A percentile compares a stretch with the other conserved stretches of the same genome.
phyloP scores from a whole-genome alignment of 768 basidiomycete genomes.

The Mrakia frigida region DNA sequence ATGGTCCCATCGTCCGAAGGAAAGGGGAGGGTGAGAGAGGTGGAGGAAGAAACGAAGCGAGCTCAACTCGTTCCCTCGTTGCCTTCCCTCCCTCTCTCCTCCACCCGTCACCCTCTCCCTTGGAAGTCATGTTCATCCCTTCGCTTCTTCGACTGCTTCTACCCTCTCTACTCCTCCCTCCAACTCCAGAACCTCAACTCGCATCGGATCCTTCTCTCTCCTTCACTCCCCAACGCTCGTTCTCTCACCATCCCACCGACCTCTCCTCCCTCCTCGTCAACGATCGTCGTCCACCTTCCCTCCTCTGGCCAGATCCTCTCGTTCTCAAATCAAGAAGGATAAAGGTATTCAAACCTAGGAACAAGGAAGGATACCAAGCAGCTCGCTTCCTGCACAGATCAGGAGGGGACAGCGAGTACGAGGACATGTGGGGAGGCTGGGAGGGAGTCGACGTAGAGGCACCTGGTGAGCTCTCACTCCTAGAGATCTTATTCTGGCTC shows the following conservation, averaged over 20 bases:
- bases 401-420: background rate
- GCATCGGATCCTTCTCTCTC: background rate
- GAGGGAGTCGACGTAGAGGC: constrained; percentile 57
- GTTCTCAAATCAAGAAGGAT: constrained; percentile 7
- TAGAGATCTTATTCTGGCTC: background rate
- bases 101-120: background rate
- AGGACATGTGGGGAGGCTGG: constrained; percentile 51
- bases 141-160: background rate
- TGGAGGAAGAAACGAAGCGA: background rate
- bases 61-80: background rate
- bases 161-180: background rate
- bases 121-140: background rate
- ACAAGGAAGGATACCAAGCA: constrained; percentile 1
- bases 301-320: constrained; percentile 1
- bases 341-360: constrained; percentile 18
- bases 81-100: background rate
- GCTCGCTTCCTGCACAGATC: background rate
- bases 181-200: background rate
- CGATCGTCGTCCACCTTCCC: background rate
- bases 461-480: constrained; percentile 53
- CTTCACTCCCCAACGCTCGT: background rate
- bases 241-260: constrained; percentile 28
- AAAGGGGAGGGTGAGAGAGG: background rate
- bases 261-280: constrained; percentile 21
- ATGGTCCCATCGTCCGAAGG: background rate